Conservation (phyloP, 2,329 filamentous ascomycete species). For the Balansia obtecta region DNA sequence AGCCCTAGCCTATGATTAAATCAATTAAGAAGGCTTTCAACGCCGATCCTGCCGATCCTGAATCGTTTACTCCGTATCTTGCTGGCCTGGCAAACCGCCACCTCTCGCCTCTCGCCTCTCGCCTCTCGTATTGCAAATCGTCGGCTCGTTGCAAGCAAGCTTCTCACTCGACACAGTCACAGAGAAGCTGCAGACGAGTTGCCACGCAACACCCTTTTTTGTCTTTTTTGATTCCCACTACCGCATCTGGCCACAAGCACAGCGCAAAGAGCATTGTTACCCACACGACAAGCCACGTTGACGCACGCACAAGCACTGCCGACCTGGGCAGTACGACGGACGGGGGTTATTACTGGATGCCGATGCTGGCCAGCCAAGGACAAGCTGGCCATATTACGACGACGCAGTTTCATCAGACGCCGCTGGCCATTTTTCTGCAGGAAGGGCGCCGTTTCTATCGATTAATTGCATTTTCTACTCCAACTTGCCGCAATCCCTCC, state of each 20-base stretch:
- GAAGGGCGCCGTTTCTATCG: neutral
- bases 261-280: too few species aligned
- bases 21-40: neutral
- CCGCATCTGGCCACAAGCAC: neutral
- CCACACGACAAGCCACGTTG: constrained; percentile 1
- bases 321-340: neutral
- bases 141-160: neutral
- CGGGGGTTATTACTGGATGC: neutral
- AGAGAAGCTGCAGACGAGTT: neutral
- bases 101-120: too few species aligned
- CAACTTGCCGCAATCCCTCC: neutral
- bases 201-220: neutral
- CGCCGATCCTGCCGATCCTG: neutral
- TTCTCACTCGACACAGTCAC: constrained; percentile 2
- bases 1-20: neutral
- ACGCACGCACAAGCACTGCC: neutral
- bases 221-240: constrained; percentile 1
- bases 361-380: neutral
- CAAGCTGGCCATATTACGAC: neutral
- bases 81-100: neutral
- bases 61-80: neutral
- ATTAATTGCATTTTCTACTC: neutral
- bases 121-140: constrained; percentile 6
- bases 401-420: neutral
- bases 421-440: neutral